These are phyloP conservation scores for Suhomyces bribrorum DNA, from an alignment of 1,139 yeast genomes.

Conservation along the genomic window DNA sequence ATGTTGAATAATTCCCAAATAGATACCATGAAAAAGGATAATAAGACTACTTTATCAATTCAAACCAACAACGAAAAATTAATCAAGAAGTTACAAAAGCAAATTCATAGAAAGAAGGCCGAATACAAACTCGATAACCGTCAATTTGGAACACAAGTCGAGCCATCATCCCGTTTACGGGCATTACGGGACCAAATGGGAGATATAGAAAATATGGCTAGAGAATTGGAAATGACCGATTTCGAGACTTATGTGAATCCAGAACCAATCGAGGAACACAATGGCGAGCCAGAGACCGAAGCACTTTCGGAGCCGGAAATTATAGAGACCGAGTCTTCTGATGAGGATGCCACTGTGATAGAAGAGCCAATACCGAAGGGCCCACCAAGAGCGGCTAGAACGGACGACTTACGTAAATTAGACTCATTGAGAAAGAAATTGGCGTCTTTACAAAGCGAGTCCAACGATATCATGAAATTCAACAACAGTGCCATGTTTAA, in stretches of 20 bases:
- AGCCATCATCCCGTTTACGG: slow-evolving; percentile 76
- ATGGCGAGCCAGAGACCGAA: slow-evolving; percentile 5
- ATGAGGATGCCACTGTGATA: slow-evolving; percentile 16
- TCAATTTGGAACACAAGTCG: slow-evolving; percentile 60
- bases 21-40: slow-evolving; percentile 31
- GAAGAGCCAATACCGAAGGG: slow-evolving; percentile 24
- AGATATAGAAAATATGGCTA: slow-evolving; percentile 77
- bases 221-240: slow-evolving; percentile 84
- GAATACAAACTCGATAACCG: slow-evolving; percentile 60
- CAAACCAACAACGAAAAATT: slow-evolving; percentile 47
- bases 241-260: slow-evolving; percentile 50
- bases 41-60: slow-evolving; percentile 42
- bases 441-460: slow-evolving; percentile 64
- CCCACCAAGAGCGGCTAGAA: slow-evolving; percentile 37
- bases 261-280: too few species aligned
- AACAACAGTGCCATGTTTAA: slow-evolving; percentile 61
- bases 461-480: slow-evolving; percentile 71
- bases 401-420: slow-evolving; percentile 47
- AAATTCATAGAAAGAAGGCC: slow-evolving; percentile 61
- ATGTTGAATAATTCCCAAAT: slow-evolving; percentile 52
- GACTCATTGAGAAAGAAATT: slow-evolving; percentile 58
- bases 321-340: slow-evolving; percentile 19
- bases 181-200: slow-evolving; percentile 85
- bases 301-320: slow-evolving; percentile 21
- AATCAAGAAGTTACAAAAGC: slow-evolving; percentile 54